Percentiles rank a stretch among this genome's conserved stretches.
Conservation (phyloP, 352 stramenopile genomes). For the Pythium aquatile region DNA sequence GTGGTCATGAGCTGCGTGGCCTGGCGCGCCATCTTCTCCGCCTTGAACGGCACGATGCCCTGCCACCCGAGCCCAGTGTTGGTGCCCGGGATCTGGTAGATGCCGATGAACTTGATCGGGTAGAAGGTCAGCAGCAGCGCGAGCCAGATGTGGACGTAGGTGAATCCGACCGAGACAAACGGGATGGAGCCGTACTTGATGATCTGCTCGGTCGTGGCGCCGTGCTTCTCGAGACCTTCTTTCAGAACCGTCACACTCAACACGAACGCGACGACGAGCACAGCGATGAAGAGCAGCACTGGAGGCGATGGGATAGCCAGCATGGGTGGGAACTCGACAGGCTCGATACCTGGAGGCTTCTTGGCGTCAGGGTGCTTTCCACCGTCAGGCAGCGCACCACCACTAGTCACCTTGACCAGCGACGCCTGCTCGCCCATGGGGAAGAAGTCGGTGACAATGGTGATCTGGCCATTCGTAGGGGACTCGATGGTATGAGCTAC, state of each 20-base stretch:
- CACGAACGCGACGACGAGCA: conserved; percentile 55
- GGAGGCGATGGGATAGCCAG: conserved; percentile 70
- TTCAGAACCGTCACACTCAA: conserved; percentile 82
- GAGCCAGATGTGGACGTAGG: conserved; percentile 95
- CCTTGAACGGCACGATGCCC: conserved; percentile 96
- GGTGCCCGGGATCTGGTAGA: conserved; percentile 80
- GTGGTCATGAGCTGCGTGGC: conserved; percentile 93
- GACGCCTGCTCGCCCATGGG: not conserved
- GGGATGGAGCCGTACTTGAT: conserved; percentile 85
- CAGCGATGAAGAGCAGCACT: conserved; percentile 41
- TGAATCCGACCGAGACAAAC: conserved; percentile 89
- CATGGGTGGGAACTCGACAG: conserved; percentile 72
- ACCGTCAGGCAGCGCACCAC: not conserved
- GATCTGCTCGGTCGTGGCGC: conserved; percentile 62
- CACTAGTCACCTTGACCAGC: not conserved
- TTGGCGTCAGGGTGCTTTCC: not conserved
- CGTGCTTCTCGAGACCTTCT: conserved; percentile 43
- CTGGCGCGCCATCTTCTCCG: conserved; percentile 96
- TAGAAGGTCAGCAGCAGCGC: conserved; percentile 99
- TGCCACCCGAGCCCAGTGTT: conserved; percentile 96
- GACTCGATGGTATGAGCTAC: not conserved
- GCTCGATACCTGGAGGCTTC: not conserved
- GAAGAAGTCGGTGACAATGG: not conserved
- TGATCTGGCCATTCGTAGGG: not conserved
- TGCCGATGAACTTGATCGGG: conserved; percentile 92